A percentile compares a stretch with the other conserved stretches of the same genome.
These are phyloP conservation scores for Populus tremula DNA, from an alignment of 345 rosid species.

Conservation along the genomic window DNA sequence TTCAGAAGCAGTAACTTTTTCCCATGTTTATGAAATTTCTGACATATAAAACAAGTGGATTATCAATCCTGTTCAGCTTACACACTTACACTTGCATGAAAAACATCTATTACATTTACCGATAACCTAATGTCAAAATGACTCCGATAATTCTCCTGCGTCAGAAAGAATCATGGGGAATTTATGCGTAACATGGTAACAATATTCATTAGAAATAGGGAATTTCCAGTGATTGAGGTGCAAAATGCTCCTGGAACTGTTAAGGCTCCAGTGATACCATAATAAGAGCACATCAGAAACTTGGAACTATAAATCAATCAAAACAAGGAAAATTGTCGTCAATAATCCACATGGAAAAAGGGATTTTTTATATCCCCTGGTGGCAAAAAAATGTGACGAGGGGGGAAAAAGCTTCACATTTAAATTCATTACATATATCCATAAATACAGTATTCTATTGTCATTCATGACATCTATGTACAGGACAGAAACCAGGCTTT, in stretches of 20 bases:
- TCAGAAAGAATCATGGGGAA: background rate
- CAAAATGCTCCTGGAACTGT: background rate
- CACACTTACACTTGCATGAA: background rate
- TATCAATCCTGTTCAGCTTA: background rate
- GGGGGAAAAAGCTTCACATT: conserved; percentile 23
- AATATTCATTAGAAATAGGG: background rate
- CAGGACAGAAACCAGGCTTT: conserved; percentile 34
- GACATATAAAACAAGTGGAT: background rate
- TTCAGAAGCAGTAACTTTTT: background rate
- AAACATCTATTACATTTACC: background rate
- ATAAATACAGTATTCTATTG: conserved; percentile 39
- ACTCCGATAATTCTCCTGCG: background rate
- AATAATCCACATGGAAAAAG: conserved; percentile 9
- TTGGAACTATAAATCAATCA: conserved; percentile 1
- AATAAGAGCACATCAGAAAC: background rate
- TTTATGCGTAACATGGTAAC: background rate
- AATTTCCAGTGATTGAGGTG: background rate
- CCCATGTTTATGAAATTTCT: background rate
- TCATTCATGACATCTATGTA: conserved; percentile 45
- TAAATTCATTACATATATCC: conserved; percentile 33
- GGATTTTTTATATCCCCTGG: conserved; percentile 8
- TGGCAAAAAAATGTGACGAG: background rate
- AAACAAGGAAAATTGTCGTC: conserved; percentile 2
- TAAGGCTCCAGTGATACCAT: conserved; percentile 3
- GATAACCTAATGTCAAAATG: background rate